Evolutionary conservation across 768 basidiomycete species (phyloP), one percentile per base, ranked within the genome.

Genomic region (Panaeolus cyanescens): DNA sequence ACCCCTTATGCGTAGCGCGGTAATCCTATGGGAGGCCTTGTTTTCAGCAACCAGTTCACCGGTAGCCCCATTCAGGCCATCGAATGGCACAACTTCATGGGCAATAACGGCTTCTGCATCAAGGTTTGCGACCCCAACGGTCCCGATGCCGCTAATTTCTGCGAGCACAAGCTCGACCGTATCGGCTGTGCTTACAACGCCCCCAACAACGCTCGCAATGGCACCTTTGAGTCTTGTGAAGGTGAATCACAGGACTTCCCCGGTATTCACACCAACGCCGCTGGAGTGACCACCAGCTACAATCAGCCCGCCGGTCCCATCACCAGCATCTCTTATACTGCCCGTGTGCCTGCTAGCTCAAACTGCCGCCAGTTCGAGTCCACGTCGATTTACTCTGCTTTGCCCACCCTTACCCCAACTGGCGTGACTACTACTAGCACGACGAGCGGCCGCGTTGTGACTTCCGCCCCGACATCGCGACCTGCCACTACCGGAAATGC

Each of bases 11-110:
- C 31, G 50, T 62, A 89, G 83, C 85, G 88, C 64, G 92, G 92
- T 12, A 93, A 91, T 76, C 89, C 90, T 4, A 78, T 90, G 32
- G 91, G 91, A 64, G 89, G 83, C 53, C 70, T 92, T 36, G 59
- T 91, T 36, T 93, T 83, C 77, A 85, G 88, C 1, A 84, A 75
- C 59, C 80, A 75, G 5, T 88, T 80, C 66, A 71, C 67, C 54
- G 72, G 78, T 15, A 68, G 73, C 0, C 79, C 73, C 71, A 67
- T 71, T 13, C 91, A 92, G 67, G 79, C 87, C 31, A 75, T 78
- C 22, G 84, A 90, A 65, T 92, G 91, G 90, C 81, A 81, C 72
- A 83, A 84, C 88, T 88, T 91, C 78, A 83, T 90, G 68, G 89
- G 89, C 54, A 79, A 77, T 20, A 67, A 74, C 64, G 58, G 58